These are phyloP conservation scores for Lachnellula cervina DNA, from an alignment of 2,329 filamentous ascomycete species.

Conservation along the genomic window DNA sequence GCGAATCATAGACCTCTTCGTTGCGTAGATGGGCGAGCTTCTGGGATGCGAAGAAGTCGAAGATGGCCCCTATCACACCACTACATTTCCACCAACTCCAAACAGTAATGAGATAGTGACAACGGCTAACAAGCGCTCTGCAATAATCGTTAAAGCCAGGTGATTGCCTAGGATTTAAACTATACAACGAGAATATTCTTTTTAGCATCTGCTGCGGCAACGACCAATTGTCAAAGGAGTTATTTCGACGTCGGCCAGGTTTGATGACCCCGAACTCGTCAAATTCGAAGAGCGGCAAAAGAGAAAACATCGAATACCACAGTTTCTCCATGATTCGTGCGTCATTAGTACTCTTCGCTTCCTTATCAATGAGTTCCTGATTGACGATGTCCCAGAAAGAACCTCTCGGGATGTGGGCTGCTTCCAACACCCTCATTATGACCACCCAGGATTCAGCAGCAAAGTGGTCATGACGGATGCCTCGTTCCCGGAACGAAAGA, in stretches of 20 bases:
- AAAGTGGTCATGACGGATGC: slow-evolving; percentile 45
- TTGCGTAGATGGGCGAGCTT: slow-evolving; percentile 59
- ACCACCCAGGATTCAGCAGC: slow-evolving; percentile 53
- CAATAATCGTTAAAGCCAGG: slow-evolving; percentile 64
- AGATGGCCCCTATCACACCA: slow-evolving; percentile 53
- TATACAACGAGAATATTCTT: slow-evolving; percentile 55
- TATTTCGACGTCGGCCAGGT: slow-evolving; percentile 34
- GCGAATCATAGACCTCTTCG: slow-evolving; percentile 58
- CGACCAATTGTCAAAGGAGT: slow-evolving; percentile 53
- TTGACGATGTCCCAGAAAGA: slow-evolving; percentile 59
- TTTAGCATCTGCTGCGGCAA: slow-evolving; percentile 54
- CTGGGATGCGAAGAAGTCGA: slow-evolving; percentile 63
- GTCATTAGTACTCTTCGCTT: slow-evolving; percentile 36
- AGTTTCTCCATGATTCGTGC: slow-evolving; percentile 47
- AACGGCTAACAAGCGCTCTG: slow-evolving; percentile 53
- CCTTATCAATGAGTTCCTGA: slow-evolving; percentile 36
- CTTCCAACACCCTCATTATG: slow-evolving; percentile 49
- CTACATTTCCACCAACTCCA: slow-evolving; percentile 61
- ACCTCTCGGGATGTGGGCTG: slow-evolving; percentile 44
- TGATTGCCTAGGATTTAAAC: slow-evolving; percentile 48
- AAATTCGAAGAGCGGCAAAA: slow-evolving; percentile 59
- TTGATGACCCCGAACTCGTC: slow-evolving; percentile 48
- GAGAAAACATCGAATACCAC: slow-evolving; percentile 55
- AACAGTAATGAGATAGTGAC: slow-evolving; percentile 57
- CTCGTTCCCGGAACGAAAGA: slow-evolving; percentile 43